Evolutionary conservation across 108 stramenopile genomes (phyloP), one percentile per base, ranked within the genome.

Genomic region (Cyclostephanos tholiformis): DNA sequence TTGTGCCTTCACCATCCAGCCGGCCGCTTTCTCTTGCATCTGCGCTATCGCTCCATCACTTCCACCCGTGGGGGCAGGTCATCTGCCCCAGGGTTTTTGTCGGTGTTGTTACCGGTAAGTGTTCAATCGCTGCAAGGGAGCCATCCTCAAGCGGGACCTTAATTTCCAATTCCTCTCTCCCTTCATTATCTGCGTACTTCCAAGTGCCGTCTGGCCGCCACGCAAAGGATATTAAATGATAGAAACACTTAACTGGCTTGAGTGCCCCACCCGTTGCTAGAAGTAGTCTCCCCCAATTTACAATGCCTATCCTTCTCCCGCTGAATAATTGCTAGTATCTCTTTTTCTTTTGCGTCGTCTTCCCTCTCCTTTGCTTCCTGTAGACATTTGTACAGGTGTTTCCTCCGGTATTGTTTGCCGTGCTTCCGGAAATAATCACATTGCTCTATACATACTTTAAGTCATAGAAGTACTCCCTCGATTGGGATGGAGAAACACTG

Each of bases 311-410:
- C 36, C 25, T 32, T n/a, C 22, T 76, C 75, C 4, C 58, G 29
- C 14, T 20, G 23, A 7, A 76, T 68, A 1, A 74, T 65, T 8
- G 56, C 63, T 16, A 65, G 64, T 2, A 74, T 74, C n/a, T 35
- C 23, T 19, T 32, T 57, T 41, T 65, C 49, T 8, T 50, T 63
- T 14, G 30, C 29, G 29, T 58, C 1, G 20, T 51, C 50, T 2
- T 51, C 8, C 3, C 8, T 51, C 8, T 51, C 50, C 20, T 9
- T 7, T 4, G 50, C 50, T 51, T 2, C 20, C 20, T 51, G 50
- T 4, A 51, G 50, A 4, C 50, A 20, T 7, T 17, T 51, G 19
- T 51, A 4, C 10, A 51, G 50, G 20, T 51, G 50, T 9, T 20
- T 17, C 17, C 20, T 17, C 10, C 50, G 50, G 50, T 57, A 57